phyloP scores from a whole-genome alignment of 441 rosid genomes.

The Euphorbia celastroides region DNA sequence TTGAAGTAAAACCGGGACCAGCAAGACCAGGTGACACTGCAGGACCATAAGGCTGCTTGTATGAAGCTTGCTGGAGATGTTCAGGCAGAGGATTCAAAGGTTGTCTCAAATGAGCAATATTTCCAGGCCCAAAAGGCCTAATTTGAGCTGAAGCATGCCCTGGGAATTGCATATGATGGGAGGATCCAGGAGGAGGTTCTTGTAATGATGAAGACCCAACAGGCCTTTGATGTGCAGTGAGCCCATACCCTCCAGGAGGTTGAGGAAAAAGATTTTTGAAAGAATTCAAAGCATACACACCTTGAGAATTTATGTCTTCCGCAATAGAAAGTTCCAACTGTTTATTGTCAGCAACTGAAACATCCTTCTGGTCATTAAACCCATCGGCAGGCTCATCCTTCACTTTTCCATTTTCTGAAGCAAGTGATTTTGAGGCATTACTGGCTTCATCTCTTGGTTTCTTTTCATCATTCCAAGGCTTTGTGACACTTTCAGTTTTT shows the following conservation, averaged over 20 bases:
- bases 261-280: conserved; percentile 20
- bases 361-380: conserved; percentile 26
- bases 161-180: conserved; percentile 27
- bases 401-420: conserved; percentile 26
- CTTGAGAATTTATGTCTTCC: conserved; percentile 30
- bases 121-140: conserved; percentile 38
- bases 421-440: conserved; percentile 22
- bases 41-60: conserved; percentile 29
- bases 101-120: conserved; percentile 20
- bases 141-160: conserved; percentile 33
- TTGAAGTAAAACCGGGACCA: conserved; percentile 27
- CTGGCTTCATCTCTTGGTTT: conserved; percentile 26
- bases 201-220: conserved; percentile 36
- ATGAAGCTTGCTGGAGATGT: conserved; percentile 17
- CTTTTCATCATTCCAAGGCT: conserved; percentile 21
- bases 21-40: conserved; percentile 29
- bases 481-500: conserved; percentile 36
- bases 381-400: conserved; percentile 33
- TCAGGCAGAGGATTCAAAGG: conserved; percentile 18
- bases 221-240: conserved; percentile 37
- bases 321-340: conserved; percentile 14
- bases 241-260: conserved; percentile 28
- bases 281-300: conserved; percentile 22
- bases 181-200: conserved; percentile 34
- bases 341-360: conserved; percentile 24